Evolutionary conservation across 1,284 basidiomycete species (phyloP).

Genomic region (Mycena citricolor): DNA sequence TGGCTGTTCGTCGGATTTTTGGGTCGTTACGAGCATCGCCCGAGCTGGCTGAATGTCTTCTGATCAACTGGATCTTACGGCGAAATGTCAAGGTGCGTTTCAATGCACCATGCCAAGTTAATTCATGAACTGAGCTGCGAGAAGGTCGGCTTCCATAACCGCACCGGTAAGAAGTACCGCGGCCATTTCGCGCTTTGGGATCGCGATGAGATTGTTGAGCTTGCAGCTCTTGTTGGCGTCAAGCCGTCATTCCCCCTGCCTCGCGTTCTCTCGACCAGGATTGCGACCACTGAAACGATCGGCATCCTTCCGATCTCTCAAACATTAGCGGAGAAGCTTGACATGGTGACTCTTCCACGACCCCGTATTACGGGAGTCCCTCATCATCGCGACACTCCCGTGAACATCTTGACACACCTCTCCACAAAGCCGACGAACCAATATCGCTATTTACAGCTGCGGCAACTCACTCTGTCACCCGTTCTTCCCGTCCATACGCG

Average conservation of each 20-base stretch:
- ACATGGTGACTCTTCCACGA: slow-evolving; percentile 11
- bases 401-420: slow-evolving; percentile 7
- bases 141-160: slow-evolving; percentile 15
- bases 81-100: slow-evolving; percentile 8
- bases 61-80: slow-evolving; percentile 15
- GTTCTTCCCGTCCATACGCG: slow-evolving; percentile 12
- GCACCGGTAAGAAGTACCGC: slow-evolving; percentile 7
- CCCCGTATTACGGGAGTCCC: slow-evolving; percentile 7
- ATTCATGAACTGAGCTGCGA: not conserved
- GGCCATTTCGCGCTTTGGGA: slow-evolving; percentile 14
- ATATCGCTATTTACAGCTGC: slow-evolving; percentile 13
- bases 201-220: slow-evolving; percentile 14
- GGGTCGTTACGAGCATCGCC: slow-evolving; percentile 15
- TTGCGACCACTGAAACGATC: slow-evolving; percentile 12
- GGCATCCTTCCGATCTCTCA: slow-evolving; percentile 11
- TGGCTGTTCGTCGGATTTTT: slow-evolving; percentile 9
- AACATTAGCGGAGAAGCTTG: slow-evolving; percentile 4
- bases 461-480: slow-evolving; percentile 3
- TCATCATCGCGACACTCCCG: slow-evolving; percentile 11
- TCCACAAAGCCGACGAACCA: slow-evolving; percentile 10
- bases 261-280: slow-evolving; percentile 14
- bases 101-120: not conserved
- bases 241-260: slow-evolving; percentile 12
- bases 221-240: slow-evolving; percentile 1
- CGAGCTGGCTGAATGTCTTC: slow-evolving; percentile 7